Percentiles rank a stretch among this genome's conserved stretches.
phyloP scores from a whole-genome alignment of 805 yeast genomes.

The Yarrowia bubula region DNA sequence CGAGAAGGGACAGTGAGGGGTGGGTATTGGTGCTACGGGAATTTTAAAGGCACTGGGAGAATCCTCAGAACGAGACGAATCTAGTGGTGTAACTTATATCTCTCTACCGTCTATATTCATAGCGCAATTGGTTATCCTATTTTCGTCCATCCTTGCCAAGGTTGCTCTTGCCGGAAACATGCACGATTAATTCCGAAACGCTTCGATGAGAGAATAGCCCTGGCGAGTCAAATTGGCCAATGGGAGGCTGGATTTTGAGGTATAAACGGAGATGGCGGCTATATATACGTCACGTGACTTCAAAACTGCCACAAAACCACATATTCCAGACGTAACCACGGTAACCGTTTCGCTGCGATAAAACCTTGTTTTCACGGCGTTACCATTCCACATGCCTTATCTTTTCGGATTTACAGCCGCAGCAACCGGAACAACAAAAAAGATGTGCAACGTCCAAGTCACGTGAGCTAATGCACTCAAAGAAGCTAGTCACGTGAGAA shows the following conservation, averaged over 20 bases:
- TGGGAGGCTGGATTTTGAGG: background rate
- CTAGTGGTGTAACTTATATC: too few relatives aligned
- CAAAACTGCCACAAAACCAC: too few relatives aligned
- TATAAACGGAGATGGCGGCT: too few relatives aligned
- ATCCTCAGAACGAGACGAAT: background rate
- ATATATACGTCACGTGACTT: background rate
- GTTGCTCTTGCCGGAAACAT: constrained; percentile 25
- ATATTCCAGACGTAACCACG: too few relatives aligned
- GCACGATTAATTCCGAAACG: constrained; percentile 11
- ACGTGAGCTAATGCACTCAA: background rate
- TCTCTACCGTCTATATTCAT: background rate
- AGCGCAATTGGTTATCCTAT: background rate
- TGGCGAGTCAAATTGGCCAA: background rate
- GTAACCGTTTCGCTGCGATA: too few relatives aligned
- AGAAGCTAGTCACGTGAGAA: too few relatives aligned
- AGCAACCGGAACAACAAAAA: background rate
- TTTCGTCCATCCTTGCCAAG: background rate
- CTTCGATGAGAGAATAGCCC: background rate
- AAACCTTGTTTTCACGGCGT: background rate
- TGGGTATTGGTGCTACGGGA: too few relatives aligned
- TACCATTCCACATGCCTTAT: background rate
- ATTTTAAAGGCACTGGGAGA: background rate
- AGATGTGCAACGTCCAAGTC: background rate
- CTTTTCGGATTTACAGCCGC: constrained; percentile 1
- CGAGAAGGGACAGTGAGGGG: too few relatives aligned